Base-by-base conservation (phyloP, 164 flowering plant genomes). In the Dillenia suffruticosa region DNA sequence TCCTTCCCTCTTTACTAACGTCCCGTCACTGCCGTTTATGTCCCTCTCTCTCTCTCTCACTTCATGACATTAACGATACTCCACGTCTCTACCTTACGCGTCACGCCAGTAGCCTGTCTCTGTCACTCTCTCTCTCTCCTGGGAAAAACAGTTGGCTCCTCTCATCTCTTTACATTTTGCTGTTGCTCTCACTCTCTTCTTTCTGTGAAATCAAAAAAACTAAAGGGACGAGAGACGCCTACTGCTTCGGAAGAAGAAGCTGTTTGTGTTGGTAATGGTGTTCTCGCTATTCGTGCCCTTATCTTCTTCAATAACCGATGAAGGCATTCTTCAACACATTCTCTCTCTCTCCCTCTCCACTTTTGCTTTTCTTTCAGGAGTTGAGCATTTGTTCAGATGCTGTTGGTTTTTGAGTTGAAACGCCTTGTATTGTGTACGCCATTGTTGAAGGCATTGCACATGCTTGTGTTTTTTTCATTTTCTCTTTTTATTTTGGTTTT, bases 21-120 rank as follows among this genome's bases (percentile, higher is more conserved):
- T 73, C 88, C 55, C 71, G 62, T 74, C 79, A 72, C 77, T 77
- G 82, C 81, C 81, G 81, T 81, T 77, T 67, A 63, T 48, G 43
- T 24, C 58, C 16, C 63, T 62, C 53, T 50, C 19, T 48, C 57
- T 64, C 63, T 58, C 72, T 68, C 72, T 63, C 79, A 67, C 77
- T 56, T 69, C 73, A 69, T 63, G 58, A 73, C 71, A 58, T 8
- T 17, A 15, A 7, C 58, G n/a, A 16, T 66, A 58, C 71, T 59
- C 55, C 48, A 62, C 61, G 56, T 68, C 12, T 44, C 49, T 74
- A 49, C 76, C 77, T 79, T 77, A 63, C 76, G 26, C 72, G 66
- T 87, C 94, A 90, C 97, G 97, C 97, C 70, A 86, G 79, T 81
- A 70, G 86, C 85, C 90, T 85, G 86, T 54, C 57, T 49, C 24